A percentile compares a stretch with the other conserved stretches of the same genome.
Evolutionary conservation across 768 basidiomycete species (phyloP).

Genomic region (Psilocybe tampanensis): DNA sequence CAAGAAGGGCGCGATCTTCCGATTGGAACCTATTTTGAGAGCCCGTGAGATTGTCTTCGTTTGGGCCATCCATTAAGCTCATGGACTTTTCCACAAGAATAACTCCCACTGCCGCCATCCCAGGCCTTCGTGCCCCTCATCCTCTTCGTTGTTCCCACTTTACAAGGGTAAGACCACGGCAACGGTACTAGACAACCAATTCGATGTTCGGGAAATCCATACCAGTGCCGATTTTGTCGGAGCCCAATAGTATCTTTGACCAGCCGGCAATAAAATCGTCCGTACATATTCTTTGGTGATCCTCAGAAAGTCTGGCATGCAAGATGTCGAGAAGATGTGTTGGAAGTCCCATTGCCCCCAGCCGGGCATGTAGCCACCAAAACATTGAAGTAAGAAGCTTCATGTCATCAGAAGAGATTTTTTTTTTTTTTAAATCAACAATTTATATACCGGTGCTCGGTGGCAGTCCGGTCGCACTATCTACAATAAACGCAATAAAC

Average conservation of each 20-base stretch:
- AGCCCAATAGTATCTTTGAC: slow-evolving; percentile 17
- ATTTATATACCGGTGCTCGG: too few species aligned
- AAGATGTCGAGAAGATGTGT: slow-evolving; percentile 17
- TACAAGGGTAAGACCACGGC: slow-evolving; percentile 12
- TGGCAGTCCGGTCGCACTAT: too few species aligned
- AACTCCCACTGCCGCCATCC: slow-evolving; percentile 5
- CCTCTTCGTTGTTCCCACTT: slow-evolving; percentile 17
- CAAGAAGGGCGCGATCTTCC: slow-evolving; percentile 12
- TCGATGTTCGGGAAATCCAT: slow-evolving; percentile 20
- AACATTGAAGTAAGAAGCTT: slow-evolving; percentile 22
- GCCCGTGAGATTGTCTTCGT: not conserved
- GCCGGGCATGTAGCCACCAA: slow-evolving; percentile 19
- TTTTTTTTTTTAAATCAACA: too few species aligned
- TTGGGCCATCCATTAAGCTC: not conserved
- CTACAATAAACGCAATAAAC: too few species aligned
- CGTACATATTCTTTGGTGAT: slow-evolving; percentile 16
- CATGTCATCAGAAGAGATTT: slow-evolving; percentile 21
- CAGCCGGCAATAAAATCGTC: slow-evolving; percentile 13
- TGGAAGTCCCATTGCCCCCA: slow-evolving; percentile 9
- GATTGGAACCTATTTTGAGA: slow-evolving; percentile 1
- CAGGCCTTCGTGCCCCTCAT: slow-evolving; percentile 3
- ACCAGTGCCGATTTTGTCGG: slow-evolving; percentile 23
- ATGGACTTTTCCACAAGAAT: slow-evolving; percentile 17
- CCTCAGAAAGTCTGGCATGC: slow-evolving; percentile 20
- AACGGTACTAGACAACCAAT: slow-evolving; percentile 18